Evolutionary conservation across 2,329 filamentous ascomycete genomes (phyloP), one percentile per base, ranked within the genome.

Genomic region (Neonectria sp.): DNA sequence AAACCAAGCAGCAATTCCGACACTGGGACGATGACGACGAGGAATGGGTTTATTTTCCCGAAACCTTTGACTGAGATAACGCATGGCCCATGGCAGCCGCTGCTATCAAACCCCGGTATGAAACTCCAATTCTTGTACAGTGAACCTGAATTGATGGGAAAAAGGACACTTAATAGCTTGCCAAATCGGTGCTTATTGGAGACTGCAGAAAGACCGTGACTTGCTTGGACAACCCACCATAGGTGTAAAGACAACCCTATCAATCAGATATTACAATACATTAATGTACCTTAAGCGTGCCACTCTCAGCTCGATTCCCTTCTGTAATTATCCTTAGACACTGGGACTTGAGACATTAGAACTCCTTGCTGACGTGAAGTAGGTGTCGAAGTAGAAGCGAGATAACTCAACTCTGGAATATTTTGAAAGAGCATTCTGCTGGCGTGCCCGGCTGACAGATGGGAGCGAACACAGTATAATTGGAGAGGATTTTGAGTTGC

Each of bases 11-110:
- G 35, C 65, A 61, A 29, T 75, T 74, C 55, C 68, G 63, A 4
- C 74, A 76, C 29, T 75, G 70, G 74, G 73, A 76, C 17, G 65
- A 65, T 13, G 68, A 75, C 25, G 60, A 70, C 45, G 40, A 51
- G 40, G 67, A 65, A n/a, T 74, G 71, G 69, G 55, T 75, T 8
- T 72, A 68, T 43, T 76, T 69, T 31, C 74, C 74, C 3, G 72
- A 74, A 58, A 61, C 52, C n/a, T 75, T 75, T 53, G 72, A 75
- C 56, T 75, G 52, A 74, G 9, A 35, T 5, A 33, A 24, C 31
- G 9, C 17, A 33, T 27, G 25, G 25, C 24, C 24, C 4, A 17
- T 49, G 7, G 27, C 15, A 2, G 9, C 4, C 6, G 9, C 8
- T 31, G 13, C 8, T 29, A n/a, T 31, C 12, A 25, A 31, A 31